These are phyloP conservation scores for Plasmopara viticola DNA, from an alignment of 352 stramenopile genomes.

Conservation along the genomic window DNA sequence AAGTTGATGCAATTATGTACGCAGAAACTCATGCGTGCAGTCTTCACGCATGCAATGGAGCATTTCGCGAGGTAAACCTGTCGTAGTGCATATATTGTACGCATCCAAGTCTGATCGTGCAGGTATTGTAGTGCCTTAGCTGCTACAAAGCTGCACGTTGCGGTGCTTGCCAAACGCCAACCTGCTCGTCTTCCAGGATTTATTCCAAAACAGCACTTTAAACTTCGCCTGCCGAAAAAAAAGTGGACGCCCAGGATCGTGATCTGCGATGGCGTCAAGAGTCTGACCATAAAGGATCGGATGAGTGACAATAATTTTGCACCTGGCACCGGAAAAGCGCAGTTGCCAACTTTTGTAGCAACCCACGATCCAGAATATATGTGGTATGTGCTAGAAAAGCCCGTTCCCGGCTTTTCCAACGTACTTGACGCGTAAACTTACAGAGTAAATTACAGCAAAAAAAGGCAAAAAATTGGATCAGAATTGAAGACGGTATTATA, in stretches of 20 bases:
- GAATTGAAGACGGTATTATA: no score
- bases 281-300: neutral
- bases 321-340: neutral
- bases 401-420: conserved; percentile 35
- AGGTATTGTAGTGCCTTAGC: conserved; percentile 27
- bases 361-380: conserved; percentile 15
- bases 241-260: conserved; percentile 25
- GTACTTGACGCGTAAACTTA: conserved; percentile 8
- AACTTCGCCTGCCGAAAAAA: conserved; percentile 40
- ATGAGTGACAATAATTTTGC: neutral
- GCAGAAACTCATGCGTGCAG: conserved; percentile 54
- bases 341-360: neutral
- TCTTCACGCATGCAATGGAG: conserved; percentile 32
- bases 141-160: conserved; percentile 49
- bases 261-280: conserved; percentile 13
- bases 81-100: neutral
- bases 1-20: conserved; percentile 40
- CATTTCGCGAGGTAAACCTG: conserved; percentile 31
- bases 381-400: conserved; percentile 43
- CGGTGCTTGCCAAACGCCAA: conserved; percentile 33
- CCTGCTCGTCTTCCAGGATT: conserved; percentile 36
- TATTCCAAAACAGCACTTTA: conserved; percentile 54
- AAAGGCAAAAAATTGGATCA: neutral
- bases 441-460: conserved; percentile 14
- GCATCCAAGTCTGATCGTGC: neutral